Base-by-base conservation (phyloP, 2,329 filamentous ascomycete species). In the Periconia sp. region DNA sequence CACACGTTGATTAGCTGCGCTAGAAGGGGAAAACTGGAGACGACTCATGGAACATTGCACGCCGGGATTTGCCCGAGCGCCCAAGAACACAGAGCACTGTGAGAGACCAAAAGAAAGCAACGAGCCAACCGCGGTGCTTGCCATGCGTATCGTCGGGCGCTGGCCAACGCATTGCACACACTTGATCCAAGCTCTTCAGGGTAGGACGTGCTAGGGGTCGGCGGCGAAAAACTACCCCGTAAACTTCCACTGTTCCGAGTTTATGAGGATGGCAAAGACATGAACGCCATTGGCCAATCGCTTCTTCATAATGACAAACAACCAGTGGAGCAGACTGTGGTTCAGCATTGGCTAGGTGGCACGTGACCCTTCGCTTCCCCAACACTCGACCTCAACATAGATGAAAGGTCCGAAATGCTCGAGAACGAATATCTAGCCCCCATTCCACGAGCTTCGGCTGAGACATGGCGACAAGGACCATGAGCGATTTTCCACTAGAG, bases 301-400 rank as follows among this genome's bases (percentile, higher is more conserved):
- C 40, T 56, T 56, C 43, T 26, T 36, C 36, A 48, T 39, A 45
- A 46, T 56, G 54, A 52, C 43, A 51, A 57, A 57, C 50, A 47
- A 56, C 52, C 56, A 52, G 40, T 56, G 54, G 49, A 52, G 49
- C 54, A 50, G 57, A 57, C 51, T 56, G 57, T 54, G 50, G 57
- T 57, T 64, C 66, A 56, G 63, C 68, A 70, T 69, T 31, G 48
- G 52, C 49, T 53, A 50, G 13, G 26, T 37, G 43, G 46, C 69
- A 72, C 69, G 69, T 72, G 69, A 72, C 57, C 41, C 30, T 54
- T 65, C 63, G 64, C 60, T 68, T 66, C 63, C 59, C 54, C 59
- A 52, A 56, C 54, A 48, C 54, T 65, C 63, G 63, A 69, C 61
- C 54, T 66, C 57, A 55, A 49, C 56, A 46, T 54, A 48, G 43